Conservation (phyloP, 495 filamentous ascomycete species). For the Acidomyces sp. region DNA sequence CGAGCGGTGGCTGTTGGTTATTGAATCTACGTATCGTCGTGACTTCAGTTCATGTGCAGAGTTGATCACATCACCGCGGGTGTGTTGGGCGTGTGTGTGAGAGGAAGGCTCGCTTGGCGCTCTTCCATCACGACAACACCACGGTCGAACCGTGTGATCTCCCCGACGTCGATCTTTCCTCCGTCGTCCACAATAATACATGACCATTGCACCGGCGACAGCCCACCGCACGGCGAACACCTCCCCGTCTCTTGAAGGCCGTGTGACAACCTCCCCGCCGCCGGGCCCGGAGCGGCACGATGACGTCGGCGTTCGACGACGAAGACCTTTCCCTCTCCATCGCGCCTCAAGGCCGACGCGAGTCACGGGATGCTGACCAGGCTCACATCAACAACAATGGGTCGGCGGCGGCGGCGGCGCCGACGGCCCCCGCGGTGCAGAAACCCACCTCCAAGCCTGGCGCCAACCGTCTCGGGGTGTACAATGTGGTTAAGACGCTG, state of each 20-base stretch:
- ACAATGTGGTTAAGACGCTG: conserved; percentile 76
- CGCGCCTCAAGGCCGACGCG: conserved; percentile 46
- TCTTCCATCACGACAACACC: no score
- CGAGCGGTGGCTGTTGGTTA: no score
- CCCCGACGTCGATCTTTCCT: no score
- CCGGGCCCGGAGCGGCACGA: conserved; percentile 19
- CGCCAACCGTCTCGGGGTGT: conserved; percentile 79
- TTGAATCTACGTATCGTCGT: no score
- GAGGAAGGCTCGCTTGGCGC: no score
- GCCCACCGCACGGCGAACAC: neutral
- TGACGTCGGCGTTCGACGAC: conserved; percentile 58
- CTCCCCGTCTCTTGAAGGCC: neutral
- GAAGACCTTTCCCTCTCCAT: conserved; percentile 87
- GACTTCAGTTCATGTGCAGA: no score
- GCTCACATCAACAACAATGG: conserved; percentile 4
- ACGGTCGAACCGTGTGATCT: no score
- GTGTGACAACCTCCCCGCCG: neutral
- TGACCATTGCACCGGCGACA: no score
- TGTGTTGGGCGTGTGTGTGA: no score
- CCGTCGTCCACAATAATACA: no score
- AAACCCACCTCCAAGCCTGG: conserved; percentile 18
- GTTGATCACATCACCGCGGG: no score
- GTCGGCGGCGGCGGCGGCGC: conserved; percentile 12
- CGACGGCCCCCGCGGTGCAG: conserved; percentile 11
- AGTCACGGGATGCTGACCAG: conserved; percentile 24